Percentiles rank a stretch among this genome's conserved stretches.
These are phyloP conservation scores for Chrysoporthe puriensis DNA, from an alignment of 2,329 filamentous ascomycete species.

Conservation along the genomic window DNA sequence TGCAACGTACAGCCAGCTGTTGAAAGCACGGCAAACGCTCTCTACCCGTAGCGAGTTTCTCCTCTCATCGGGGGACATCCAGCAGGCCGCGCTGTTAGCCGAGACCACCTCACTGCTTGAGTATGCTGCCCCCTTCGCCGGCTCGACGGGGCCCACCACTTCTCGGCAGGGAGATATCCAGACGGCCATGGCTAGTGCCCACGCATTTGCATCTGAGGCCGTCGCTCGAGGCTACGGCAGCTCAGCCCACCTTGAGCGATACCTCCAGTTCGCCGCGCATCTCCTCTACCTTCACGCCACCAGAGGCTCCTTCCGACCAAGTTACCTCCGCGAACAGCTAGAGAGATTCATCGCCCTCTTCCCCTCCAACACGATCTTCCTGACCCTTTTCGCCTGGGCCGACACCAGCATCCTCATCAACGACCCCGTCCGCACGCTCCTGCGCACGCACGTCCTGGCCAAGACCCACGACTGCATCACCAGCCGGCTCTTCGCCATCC, in stretches of 20 bases:
- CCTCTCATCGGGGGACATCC: constrained; percentile 52
- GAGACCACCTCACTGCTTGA: constrained; percentile 67
- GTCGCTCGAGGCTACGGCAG: constrained; percentile 39
- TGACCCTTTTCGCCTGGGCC: constrained; percentile 73
- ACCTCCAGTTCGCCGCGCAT: constrained; percentile 70
- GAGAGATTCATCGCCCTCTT: constrained; percentile 64
- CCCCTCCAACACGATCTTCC: constrained; percentile 76
- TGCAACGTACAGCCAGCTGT: constrained; percentile 40
- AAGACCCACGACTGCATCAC: constrained; percentile 45
- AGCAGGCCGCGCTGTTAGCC: constrained; percentile 57
- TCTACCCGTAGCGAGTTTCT: constrained; percentile 57
- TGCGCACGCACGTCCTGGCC: constrained; percentile 56
- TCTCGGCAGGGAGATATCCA: constrained; percentile 58
- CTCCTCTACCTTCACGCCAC: constrained; percentile 68
- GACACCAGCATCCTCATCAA: constrained; percentile 73
- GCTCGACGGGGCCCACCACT: constrained; percentile 48
- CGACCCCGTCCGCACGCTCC: constrained; percentile 72
- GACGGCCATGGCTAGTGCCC: constrained; percentile 49
- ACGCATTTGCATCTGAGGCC: constrained; percentile 48
- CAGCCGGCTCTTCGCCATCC: constrained; percentile 54
- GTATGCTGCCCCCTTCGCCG: constrained; percentile 60
- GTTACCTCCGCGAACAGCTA: constrained; percentile 65
- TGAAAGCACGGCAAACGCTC: constrained; percentile 60
- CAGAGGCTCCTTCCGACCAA: constrained; percentile 66
- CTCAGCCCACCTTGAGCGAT: constrained; percentile 57